phyloP scores from a whole-genome alignment of 2,329 filamentous ascomycete genomes.

The Colletotrichum lini region DNA sequence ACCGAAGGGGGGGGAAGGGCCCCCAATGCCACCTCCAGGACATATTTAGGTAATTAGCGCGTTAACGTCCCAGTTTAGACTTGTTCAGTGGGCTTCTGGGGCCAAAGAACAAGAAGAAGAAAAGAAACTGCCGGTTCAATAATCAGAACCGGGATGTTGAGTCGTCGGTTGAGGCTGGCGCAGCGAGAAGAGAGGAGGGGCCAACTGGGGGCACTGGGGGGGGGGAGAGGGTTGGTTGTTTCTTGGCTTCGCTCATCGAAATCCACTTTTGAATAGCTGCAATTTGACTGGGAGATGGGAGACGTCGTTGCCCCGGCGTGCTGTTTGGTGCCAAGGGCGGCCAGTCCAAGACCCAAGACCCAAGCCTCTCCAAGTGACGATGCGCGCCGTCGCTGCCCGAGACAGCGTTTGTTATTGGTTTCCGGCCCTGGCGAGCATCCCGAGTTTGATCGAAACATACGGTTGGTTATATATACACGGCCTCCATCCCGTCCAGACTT shows the following conservation, averaged over 20 bases:
- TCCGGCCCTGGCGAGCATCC: background rate
- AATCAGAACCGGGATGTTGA: slow-evolving; percentile 30
- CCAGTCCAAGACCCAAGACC: slow-evolving; percentile 32
- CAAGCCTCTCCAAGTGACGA: slow-evolving; percentile 40
- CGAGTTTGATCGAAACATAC: background rate
- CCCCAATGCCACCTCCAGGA: background rate
- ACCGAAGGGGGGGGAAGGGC: background rate
- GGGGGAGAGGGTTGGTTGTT: background rate
- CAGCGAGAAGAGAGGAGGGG: background rate
- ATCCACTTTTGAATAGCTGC: slow-evolving; percentile 36
- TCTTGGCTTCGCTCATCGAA: slow-evolving; percentile 39
- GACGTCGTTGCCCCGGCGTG: background rate
- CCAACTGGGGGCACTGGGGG: too few species aligned
- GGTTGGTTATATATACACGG: slow-evolving; percentile 27
- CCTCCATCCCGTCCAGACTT: slow-evolving; percentile 15
- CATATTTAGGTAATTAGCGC: slow-evolving; percentile 25
- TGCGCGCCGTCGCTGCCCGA: slow-evolving; percentile 28
- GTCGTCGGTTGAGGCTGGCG: slow-evolving; percentile 39
- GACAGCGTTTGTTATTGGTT: slow-evolving; percentile 9
- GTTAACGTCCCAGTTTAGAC: background rate
- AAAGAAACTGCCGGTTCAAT: slow-evolving; percentile 11
- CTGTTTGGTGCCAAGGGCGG: slow-evolving; percentile 17
- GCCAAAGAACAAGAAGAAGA: background rate
- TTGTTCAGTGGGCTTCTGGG: slow-evolving; percentile 6
- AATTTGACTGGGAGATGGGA: slow-evolving; percentile 35